Base-by-base conservation (phyloP, 2,329 filamentous ascomycete genomes). In the Ophiostoma quercus region DNA sequence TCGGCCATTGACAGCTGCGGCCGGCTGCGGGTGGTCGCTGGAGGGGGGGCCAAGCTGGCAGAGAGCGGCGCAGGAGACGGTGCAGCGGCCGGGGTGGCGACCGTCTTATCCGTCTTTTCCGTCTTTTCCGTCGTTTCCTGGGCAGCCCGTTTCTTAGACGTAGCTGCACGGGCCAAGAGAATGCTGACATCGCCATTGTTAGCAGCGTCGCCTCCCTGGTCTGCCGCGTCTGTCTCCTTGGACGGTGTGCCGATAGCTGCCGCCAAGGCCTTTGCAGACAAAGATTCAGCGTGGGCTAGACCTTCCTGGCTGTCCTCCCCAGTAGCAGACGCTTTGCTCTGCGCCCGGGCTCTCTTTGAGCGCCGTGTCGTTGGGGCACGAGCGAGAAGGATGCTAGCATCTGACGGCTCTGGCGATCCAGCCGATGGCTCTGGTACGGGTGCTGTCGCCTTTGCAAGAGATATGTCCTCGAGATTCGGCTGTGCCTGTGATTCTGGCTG, bases 321-420 rank as follows among this genome's bases (percentile, higher is more conserved):
- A 34, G 57, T 62, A 32, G 57, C 25, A 37, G 32, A 54, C 25
- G 16, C 19, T 32, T 29, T 37, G n/a, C 65, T 41, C 65, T 41
- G 37, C 12, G 65, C 32, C 8, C 65, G 37, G 14, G 62, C 32
- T 32, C 25, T 22, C 63, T 70, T 70, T 3, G 66, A 60, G 12
- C 71, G 71, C 5, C 67, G 63, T 4, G 63, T 57, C n/a, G 47
- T 66, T 19, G 67, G 71, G 57, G 70, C 71, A 71, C 39, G 72
- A 14, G 76, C 76, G 4, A 77, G 73, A 12, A 73, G 43, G 22
- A 76, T 68, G 71, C 76, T 77, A 9, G 74, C 67, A 54, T 77
- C 77, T 5, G n/a, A 72, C 8, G 71, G 5, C 34, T 39, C 65
- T 14, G 62, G 29, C 11, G 66, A 14, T 16, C 12, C 39, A 34